Percentiles rank a stretch among this genome's conserved stretches.
phyloP scores from a whole-genome alignment of 768 basidiomycete species.

The Amanita fuliginea region DNA sequence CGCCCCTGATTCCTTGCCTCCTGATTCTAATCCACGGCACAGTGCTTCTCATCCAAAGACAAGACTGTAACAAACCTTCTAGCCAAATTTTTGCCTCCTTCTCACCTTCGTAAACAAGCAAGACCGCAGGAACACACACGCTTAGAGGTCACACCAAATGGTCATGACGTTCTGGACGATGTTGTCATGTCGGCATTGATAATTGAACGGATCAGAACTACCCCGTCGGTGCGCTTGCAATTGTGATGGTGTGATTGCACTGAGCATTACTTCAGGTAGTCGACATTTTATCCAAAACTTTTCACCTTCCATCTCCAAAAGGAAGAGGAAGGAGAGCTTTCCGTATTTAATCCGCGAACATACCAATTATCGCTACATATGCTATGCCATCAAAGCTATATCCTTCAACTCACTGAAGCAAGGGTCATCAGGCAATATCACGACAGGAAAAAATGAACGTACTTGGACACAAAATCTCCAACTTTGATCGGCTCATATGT shows the following conservation, averaged over 20 bases:
- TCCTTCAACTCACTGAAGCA: slow-evolving; percentile 61
- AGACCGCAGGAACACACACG: slow-evolving; percentile 21
- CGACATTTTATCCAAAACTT: slow-evolving; percentile 5
- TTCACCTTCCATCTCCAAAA: slow-evolving; percentile 3
- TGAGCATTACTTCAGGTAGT: slow-evolving; percentile 1
- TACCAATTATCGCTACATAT: not conserved
- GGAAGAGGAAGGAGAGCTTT: not conserved
- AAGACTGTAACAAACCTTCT: slow-evolving; percentile 20
- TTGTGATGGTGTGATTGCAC: slow-evolving; percentile 7
- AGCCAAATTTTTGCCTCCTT: slow-evolving; percentile 28
- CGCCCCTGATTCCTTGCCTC: not conserved
- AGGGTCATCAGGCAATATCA: not conserved
- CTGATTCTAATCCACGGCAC: not conserved
- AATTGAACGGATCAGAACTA: slow-evolving; percentile 28
- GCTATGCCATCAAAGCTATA: slow-evolving; percentile 68
- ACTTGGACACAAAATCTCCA: slow-evolving; percentile 83
- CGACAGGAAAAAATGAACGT: slow-evolving; percentile 14
- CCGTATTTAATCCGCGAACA: slow-evolving; percentile 6
- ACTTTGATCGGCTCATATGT: slow-evolving; percentile 72
- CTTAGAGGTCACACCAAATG: slow-evolving; percentile 26
- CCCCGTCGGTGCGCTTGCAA: slow-evolving; percentile 16
- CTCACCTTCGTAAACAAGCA: slow-evolving; percentile 22
- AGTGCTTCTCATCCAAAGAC: slow-evolving; percentile 32
- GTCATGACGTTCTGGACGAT: slow-evolving; percentile 30
- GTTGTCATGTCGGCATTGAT: slow-evolving; percentile 30